Base-by-base conservation (phyloP, 2,329 filamentous ascomycete species). In the Nemania abortiva region DNA sequence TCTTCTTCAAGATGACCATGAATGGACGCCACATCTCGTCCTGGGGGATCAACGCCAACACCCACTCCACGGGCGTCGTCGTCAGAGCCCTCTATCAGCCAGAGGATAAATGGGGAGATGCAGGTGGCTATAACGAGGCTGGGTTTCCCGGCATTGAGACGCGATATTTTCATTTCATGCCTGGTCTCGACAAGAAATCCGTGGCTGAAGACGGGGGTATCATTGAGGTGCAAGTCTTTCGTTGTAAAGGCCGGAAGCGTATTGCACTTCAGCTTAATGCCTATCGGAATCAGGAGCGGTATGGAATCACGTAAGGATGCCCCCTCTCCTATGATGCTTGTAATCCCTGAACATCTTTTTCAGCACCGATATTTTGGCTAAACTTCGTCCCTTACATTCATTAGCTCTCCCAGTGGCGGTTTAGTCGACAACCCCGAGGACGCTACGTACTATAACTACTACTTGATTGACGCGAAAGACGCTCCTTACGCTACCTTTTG, bases 1-100 rank as follows among this genome's bases (percentile, higher is more conserved):
- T 88, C 10, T 87, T 85, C 77, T 89, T 89, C 78, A 88, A 86
- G 72, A 77, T 89, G 61, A 81, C 81, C 64, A 82, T 89, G 74
- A 89, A 90, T 70, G 86, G 86, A 18, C 82, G 83, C 18, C 81
- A 82, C 20, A 79, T 86, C n/a, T 80, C 84, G 2, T 84, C 83
- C 2, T 90, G 86, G 84, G 87, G 87, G 1, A 80, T 84, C 22
- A 80, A 86, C 64, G 76, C 83, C 18, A 73, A 73, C 15, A 72
- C 70, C 3, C 77, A 76, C 56, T 72, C 74, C 1, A 74, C 74
- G 6, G 84, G 85, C 7, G 80, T 79, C 47, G 81, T 86, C 49
- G 82, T 81, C 64, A 81, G 80, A 71, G 83, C 83, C 4, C 78
- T 89, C 3, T 88, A 86, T 70, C 81, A 84, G 47, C 86, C 87